A percentile compares a stretch with the other conserved stretches of the same genome.
Evolutionary conservation across 2,329 filamentous ascomycete species (phyloP).

Genomic region (Cercospora nicotianae): DNA sequence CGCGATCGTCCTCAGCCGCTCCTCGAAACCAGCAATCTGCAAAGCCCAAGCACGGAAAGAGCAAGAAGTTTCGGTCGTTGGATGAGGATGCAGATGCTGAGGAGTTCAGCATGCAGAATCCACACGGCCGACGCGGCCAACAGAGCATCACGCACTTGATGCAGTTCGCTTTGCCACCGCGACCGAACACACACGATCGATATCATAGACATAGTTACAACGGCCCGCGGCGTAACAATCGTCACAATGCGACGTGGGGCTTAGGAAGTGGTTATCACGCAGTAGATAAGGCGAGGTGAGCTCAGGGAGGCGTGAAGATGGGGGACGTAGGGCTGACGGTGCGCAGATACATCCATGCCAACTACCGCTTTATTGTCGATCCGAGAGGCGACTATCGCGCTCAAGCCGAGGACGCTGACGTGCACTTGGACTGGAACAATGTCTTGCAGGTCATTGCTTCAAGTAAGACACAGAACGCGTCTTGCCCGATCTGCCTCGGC

Average conservation of each 20-base stretch:
- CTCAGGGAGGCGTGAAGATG: background rate
- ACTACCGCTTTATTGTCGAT: conserved; percentile 94
- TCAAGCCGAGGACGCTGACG: conserved; percentile 82
- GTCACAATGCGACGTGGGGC: conserved; percentile 77
- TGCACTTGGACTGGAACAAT: conserved; percentile 85
- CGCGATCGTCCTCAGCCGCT: conserved; percentile 34
- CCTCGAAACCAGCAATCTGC: conserved; percentile 74
- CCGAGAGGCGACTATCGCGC: conserved; percentile 75
- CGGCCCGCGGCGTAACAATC: conserved; percentile 47
- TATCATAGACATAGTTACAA: conserved; percentile 40
- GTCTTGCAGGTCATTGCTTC: conserved; percentile 92
- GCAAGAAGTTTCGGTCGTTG: conserved; percentile 66
- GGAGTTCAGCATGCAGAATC: conserved; percentile 40
- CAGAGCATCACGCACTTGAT: conserved; percentile 96
- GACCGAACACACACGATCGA: conserved; percentile 61
- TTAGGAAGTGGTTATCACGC: conserved; percentile 86
- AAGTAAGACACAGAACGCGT: conserved; percentile 79
- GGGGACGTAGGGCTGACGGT: conserved; percentile 11
- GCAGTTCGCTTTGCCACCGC: conserved; percentile 80
- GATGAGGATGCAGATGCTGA: conserved; percentile 89
- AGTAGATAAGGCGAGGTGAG: conserved; percentile 81
- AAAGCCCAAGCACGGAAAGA: conserved; percentile 81
- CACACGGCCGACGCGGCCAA: conserved; percentile 73
- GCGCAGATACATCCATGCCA: conserved; percentile 80
- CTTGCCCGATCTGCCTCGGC: conserved; percentile 92